phyloP scores from a whole-genome alignment of 1,284 basidiomycete species.

The Austroboletus novae-zelandiae region DNA sequence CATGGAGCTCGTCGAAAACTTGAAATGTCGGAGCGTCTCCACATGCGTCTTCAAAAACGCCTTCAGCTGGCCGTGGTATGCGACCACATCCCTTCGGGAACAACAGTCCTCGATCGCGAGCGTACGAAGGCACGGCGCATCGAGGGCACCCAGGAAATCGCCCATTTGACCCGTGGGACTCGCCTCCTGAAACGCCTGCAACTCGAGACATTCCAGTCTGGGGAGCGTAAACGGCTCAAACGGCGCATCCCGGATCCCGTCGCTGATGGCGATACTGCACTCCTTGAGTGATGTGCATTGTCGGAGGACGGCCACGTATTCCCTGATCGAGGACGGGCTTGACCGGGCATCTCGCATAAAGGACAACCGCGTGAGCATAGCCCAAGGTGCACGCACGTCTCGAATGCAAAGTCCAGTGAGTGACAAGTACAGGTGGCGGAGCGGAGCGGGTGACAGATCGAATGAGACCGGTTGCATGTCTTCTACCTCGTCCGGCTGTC shows the following conservation, averaged over 20 bases:
- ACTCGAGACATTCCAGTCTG: conserved; percentile 16
- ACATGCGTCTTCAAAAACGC: conserved; percentile 16
- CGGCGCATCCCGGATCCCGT: conserved; percentile 9
- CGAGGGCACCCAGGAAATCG: conserved; percentile 15
- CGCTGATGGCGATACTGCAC: conserved; percentile 18
- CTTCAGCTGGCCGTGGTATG: conserved; percentile 18
- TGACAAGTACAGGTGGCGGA: conserved; percentile 18
- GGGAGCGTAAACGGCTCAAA: conserved; percentile 16
- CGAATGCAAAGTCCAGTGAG: conserved; percentile 17
- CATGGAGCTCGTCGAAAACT: conserved; percentile 20
- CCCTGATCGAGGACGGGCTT: conserved; percentile 22
- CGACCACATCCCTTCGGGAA: conserved; percentile 15
- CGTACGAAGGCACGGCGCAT: conserved; percentile 17
- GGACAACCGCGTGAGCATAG: conserved; percentile 17
- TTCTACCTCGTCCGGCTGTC: background rate
- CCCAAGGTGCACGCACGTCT: conserved; percentile 19
- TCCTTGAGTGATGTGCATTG: conserved; percentile 25
- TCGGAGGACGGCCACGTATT: conserved; percentile 19
- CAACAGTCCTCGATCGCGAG: conserved; percentile 22
- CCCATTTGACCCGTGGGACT: conserved; percentile 19
- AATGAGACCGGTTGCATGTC: conserved; percentile 8
- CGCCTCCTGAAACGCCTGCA: conserved; percentile 21
- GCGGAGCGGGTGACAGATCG: conserved; percentile 18
- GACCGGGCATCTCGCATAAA: conserved; percentile 26
- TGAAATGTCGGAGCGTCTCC: conserved; percentile 14